phyloP scores from a whole-genome alignment of 768 basidiomycete species.

The Leccinellum rugosiceps region DNA sequence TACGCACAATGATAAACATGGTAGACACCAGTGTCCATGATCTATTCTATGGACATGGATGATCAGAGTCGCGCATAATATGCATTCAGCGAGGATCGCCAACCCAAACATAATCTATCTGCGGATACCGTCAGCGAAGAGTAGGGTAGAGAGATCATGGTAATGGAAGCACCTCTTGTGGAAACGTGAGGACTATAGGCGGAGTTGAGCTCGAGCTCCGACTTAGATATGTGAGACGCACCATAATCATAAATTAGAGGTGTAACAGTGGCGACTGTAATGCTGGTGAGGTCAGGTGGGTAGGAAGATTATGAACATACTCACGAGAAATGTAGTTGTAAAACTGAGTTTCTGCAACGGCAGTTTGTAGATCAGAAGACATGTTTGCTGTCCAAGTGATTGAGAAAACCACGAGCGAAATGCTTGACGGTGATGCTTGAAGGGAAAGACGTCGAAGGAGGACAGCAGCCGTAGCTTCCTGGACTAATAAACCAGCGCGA shows the following conservation, averaged over 20 bases:
- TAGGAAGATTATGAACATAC: neutral
- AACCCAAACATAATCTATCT: slow-evolving; percentile 23
- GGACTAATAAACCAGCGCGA: neutral
- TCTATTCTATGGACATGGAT: slow-evolving; percentile 6
- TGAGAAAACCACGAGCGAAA: neutral
- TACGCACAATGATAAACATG: slow-evolving; percentile 18
- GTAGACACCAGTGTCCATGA: slow-evolving; percentile 14
- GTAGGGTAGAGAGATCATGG: neutral
- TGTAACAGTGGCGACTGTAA: slow-evolving; percentile 10
- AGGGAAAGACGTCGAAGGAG: neutral
- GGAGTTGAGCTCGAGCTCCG: neutral
- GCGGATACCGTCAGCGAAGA: slow-evolving; percentile 1
- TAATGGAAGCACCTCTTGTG: slow-evolving; percentile 13
- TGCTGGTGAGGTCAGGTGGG: slow-evolving; percentile 1
- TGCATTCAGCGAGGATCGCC: neutral
- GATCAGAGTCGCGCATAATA: neutral
- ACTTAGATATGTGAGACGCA: slow-evolving; percentile 3
- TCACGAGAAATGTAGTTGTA: slow-evolving; percentile 10
- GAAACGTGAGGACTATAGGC: slow-evolving; percentile 14
- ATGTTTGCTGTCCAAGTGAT: neutral
- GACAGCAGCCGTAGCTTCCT: neutral
- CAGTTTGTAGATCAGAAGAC: slow-evolving; percentile 4
- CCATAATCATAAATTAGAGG: slow-evolving; percentile 20
- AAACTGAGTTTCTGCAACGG: slow-evolving; percentile 6
- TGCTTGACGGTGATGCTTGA: neutral